Evolutionary conservation across 176 grass and related monocot genomes (phyloP), one percentile per base, ranked within the genome.

Genomic region (Phoenix dactylifera): DNA sequence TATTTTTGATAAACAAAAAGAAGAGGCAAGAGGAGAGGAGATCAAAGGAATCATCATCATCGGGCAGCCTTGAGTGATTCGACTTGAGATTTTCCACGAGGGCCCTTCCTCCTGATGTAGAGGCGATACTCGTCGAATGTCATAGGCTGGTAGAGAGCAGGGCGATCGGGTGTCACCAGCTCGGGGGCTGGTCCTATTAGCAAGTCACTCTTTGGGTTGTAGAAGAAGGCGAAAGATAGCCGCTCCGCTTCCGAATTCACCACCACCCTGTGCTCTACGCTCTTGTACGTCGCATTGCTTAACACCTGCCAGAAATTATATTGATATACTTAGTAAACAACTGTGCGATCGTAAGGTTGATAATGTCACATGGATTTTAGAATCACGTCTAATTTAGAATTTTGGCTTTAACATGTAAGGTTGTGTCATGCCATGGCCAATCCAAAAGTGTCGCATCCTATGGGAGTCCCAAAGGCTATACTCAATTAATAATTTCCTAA

Each of bases 211-310:
- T 28, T 35, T 4, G 70, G 70, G 51, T 73, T 73, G 59, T 62
- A 63, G 59, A 73, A 73, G 59, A 63, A 63, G 70, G 59, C 59
- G 12, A 55, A 10, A 3, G 59, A 54, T n/a, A 73, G 25, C 1
- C 70, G 59, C n/a, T 35, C 59, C 0, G 24, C 26, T 1, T 22
- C 12, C 1, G 59, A 62, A 24, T 18, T 63, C 16, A 44, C 70
- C 51, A 24, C 1, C 59, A 44, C 70, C 0, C 70, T 15, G 12
- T 73, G 70, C 50, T 73, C 58, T 18, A 63, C 59, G 59, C 70
- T 73, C 51, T 63, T 73, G 59, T 63, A 73, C 3, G 5, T 35
- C 12, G 17, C 70, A 5, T 73, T 73, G 70, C 70, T 73, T 16
- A 73, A 6, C 49, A 72, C 50, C 70, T 72, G 19, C 35, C 35